These are phyloP conservation scores for Mimosa bimucronata DNA, from an alignment of 306 rosid genomes.

Conservation along the genomic window DNA sequence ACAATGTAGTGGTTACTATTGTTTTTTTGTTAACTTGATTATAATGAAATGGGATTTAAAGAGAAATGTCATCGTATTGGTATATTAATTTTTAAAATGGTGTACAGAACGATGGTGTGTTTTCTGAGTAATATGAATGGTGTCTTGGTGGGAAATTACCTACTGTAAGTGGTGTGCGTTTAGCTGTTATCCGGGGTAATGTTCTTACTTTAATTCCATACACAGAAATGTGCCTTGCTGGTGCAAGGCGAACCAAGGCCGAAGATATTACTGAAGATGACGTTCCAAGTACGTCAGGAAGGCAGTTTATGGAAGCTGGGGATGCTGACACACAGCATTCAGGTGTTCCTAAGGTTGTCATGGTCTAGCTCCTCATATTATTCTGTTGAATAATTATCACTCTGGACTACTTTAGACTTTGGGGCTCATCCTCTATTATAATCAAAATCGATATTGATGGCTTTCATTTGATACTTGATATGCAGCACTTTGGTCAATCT, in stretches of 20 bases:
- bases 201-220: constrained; percentile 28
- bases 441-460: constrained; percentile 15
- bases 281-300: constrained; percentile 92
- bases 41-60: background rate
- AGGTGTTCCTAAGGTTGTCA: constrained; percentile 67
- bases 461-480: constrained; percentile 20
- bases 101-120: background rate
- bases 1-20: background rate
- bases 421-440: constrained; percentile 17
- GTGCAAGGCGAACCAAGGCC: constrained; percentile 75
- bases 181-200: constrained; percentile 19
- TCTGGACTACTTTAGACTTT: background rate
- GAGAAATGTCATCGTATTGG: background rate
- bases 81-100: background rate
- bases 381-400: constrained; percentile 2
- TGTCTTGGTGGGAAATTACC: background rate
- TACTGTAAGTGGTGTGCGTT: background rate
- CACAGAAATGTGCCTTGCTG: constrained; percentile 88
- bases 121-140: background rate
- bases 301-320: constrained; percentile 72
- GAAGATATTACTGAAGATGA: constrained; percentile 92
- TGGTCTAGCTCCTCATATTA: constrained; percentile 27
- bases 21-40: background rate
- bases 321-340: constrained; percentile 53
- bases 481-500: constrained; percentile 87